phyloP scores from a whole-genome alignment of 2,329 filamentous ascomycete genomes.

The Colletotrichum sp. region DNA sequence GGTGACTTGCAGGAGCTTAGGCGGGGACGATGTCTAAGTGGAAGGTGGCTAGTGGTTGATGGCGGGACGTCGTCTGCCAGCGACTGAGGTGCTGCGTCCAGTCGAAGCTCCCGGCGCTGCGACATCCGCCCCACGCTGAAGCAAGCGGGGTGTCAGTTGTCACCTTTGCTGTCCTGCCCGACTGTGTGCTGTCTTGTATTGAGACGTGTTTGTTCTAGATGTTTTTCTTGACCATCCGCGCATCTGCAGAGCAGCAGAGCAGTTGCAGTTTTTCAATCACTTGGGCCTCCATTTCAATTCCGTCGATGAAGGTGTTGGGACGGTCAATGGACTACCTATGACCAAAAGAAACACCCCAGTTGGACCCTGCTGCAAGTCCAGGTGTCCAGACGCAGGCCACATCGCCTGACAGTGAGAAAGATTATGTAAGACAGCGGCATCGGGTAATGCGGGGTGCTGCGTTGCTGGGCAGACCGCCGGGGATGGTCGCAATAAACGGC shows the following conservation, averaged over 20 bases:
- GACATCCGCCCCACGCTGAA: slow-evolving; percentile 2
- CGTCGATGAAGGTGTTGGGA: not conserved
- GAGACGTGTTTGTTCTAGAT: not conserved
- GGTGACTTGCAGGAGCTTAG: slow-evolving; percentile 6
- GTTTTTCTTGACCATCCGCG: not conserved
- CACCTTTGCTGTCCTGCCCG: not conserved
- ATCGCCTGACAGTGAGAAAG: not conserved
- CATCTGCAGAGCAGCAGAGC: not conserved
- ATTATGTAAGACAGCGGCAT: not conserved
- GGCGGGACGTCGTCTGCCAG: not conserved
- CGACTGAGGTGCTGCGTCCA: not conserved
- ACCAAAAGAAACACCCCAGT: not conserved
- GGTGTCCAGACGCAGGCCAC: not conserved
- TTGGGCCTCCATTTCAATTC: not conserved
- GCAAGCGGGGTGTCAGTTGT: not conserved
- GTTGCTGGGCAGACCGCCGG: slow-evolving; percentile 8
- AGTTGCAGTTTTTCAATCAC: not conserved
- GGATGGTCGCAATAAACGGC: not conserved
- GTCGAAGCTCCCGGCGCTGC: slow-evolving; percentile 8
- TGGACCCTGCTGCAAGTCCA: slow-evolving; percentile 1
- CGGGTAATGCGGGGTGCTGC: not conserved
- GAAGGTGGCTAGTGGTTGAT: not conserved
- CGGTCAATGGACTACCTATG: not conserved
- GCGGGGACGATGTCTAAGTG: slow-evolving; percentile 3
- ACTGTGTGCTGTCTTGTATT: not conserved